phyloP scores from a whole-genome alignment of 2,329 filamentous ascomycete species.

The Nemania sp. region DNA sequence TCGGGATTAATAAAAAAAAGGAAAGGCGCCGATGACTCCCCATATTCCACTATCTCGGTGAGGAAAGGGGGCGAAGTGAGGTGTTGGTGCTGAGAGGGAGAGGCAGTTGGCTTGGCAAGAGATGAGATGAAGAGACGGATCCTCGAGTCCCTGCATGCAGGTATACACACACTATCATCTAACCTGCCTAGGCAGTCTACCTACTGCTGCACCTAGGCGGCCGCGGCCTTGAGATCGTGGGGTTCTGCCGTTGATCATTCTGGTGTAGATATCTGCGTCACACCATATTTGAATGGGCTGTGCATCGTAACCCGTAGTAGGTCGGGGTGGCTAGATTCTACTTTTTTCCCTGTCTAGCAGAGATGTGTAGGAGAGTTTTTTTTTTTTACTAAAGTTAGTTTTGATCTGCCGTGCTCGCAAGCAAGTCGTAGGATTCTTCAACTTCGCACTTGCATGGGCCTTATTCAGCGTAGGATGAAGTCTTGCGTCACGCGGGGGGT shows the following conservation, averaged over 20 bases:
- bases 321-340: neutral
- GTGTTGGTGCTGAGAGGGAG: constrained; percentile 10
- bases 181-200: too few species aligned
- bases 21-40: constrained; percentile 3
- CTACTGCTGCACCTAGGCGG: too few species aligned
- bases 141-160: neutral
- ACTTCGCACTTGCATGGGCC: neutral
- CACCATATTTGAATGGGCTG: constrained; percentile 16
- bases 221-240: constrained; percentile 7
- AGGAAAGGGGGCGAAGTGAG: constrained; percentile 17
- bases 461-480: constrained; percentile 6
- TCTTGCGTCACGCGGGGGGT: constrained; percentile 16
- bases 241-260: constrained; percentile 12
- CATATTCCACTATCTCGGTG: neutral
- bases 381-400: neutral
- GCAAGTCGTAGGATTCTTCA: constrained; percentile 7
- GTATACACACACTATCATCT: too few species aligned
- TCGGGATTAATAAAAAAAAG: too few species aligned
- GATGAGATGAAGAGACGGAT: constrained; percentile 11
- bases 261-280: neutral
- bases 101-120: constrained; percentile 12
- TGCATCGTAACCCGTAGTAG: constrained; percentile 8
- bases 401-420: neutral
- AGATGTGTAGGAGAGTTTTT: too few species aligned
- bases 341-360: too few species aligned